Base-by-base conservation (phyloP, 345 rosid genomes). In the Salix caprea region DNA sequence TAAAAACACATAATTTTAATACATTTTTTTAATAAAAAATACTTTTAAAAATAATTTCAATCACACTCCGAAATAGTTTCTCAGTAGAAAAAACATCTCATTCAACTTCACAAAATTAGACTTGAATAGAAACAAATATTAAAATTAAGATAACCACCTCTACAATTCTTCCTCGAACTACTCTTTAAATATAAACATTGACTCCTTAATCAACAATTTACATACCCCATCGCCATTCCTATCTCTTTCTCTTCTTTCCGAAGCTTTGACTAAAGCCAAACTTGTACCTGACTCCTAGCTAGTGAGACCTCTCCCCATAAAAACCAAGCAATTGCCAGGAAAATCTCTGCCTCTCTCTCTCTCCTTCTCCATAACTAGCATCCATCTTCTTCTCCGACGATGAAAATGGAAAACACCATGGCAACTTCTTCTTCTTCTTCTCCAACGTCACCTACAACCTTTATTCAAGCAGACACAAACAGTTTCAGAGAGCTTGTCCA, bases 401-500 rank as follows among this genome's bases (percentile, higher is more conserved):
- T 18, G 14, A 30, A 30, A 18, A 68, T 39, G 7, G 50, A 14
- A 30, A 70, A 68, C 78, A 6, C 58, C 28, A 42, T 65, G 24
- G 16, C 69, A 9, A 12, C 82, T 6, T 11, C 50, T 2, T 1
- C 72, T 6, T 30, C 78, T 12, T 19, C 84, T 3, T 71, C 86
- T 1, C 78, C 79, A 11, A 21, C 82, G 1, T 77, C 83, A 3
- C 42, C 78, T 42, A 82, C 90, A 23, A 84, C 90, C 34, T 87
- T 84, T 60, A 86, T 87, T 28, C 88, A 85, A 52, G 88, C 90
- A 8, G 90, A 87, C 65, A 64, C 86, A 4, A 68, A 62, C 78
- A 72, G 78, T n/a, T 87, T 87, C 79, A 71, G 84, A 56, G 90
- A 85, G 42, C 79, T 87, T 4, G 90, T 87, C 77, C 90, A 87